These are phyloP conservation scores for Albifimbria verrucaria DNA, from an alignment of 2,329 filamentous ascomycete genomes.

Conservation along the genomic window DNA sequence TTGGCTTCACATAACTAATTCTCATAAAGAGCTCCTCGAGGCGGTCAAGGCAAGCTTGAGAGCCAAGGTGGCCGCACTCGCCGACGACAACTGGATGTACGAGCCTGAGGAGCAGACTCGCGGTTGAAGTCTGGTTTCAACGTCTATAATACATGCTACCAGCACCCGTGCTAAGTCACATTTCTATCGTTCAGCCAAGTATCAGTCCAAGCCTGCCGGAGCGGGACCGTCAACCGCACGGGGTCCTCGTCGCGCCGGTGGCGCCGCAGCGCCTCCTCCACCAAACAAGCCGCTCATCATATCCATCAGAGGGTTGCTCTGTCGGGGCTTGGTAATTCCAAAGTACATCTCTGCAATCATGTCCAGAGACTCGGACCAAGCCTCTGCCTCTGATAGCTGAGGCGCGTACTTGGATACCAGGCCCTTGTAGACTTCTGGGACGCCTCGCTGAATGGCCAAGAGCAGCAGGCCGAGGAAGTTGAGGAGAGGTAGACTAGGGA, in stretches of 20 bases:
- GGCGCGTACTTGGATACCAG: slow-evolving; percentile 76
- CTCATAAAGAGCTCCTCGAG: slow-evolving; percentile 64
- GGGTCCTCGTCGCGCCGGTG: slow-evolving; percentile 36
- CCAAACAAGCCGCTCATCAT: slow-evolving; percentile 98
- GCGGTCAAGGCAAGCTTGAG: slow-evolving; percentile 67
- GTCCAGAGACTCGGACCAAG: slow-evolving; percentile 80
- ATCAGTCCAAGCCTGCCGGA: slow-evolving; percentile 58
- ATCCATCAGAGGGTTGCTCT: slow-evolving; percentile 90
- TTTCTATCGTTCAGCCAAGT: slow-evolving; percentile 18
- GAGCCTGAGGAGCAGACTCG: slow-evolving; percentile 60
- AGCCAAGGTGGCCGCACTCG: slow-evolving; percentile 68
- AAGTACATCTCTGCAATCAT: slow-evolving; percentile 97
- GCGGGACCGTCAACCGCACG: slow-evolving; percentile 46
- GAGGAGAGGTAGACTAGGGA: slow-evolving; percentile 86
- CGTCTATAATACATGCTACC: slow-evolving; percentile 20
- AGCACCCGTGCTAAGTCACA: slow-evolving; percentile 2
- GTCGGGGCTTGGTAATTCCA: slow-evolving; percentile 79
- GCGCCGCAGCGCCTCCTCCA: slow-evolving; percentile 54
- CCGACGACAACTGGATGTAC: slow-evolving; percentile 91
- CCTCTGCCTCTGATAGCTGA: slow-evolving; percentile 72
- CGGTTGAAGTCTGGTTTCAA: slow-evolving; percentile 20
- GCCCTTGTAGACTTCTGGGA: slow-evolving; percentile 75
- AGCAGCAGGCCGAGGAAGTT: slow-evolving; percentile 90
- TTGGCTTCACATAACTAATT: too few species aligned
- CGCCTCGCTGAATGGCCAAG: slow-evolving; percentile 76